These are phyloP conservation scores for Elongisporangium undulatum DNA, from an alignment of 352 stramenopile species.

Conservation along the genomic window DNA sequence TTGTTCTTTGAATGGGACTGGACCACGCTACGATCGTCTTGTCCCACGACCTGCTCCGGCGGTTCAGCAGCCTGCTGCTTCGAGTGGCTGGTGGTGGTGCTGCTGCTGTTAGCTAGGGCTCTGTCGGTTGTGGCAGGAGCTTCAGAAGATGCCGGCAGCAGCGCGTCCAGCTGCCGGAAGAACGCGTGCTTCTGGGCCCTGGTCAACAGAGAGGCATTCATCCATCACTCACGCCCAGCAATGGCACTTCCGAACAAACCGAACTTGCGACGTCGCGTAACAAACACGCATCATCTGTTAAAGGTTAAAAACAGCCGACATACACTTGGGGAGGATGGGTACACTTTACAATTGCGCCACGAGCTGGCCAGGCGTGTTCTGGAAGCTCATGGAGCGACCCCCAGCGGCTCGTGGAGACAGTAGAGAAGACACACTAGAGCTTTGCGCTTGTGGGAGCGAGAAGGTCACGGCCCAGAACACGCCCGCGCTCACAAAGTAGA, in stretches of 20 bases:
- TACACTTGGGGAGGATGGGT: neutral
- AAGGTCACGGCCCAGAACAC: constrained; percentile 23
- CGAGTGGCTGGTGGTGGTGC: neutral
- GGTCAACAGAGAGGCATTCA: constrained; percentile 23
- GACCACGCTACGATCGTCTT: neutral
- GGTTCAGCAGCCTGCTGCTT: neutral
- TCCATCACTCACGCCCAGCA: constrained; percentile 11
- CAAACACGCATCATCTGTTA: neutral
- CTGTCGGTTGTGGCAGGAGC: constrained; percentile 1
- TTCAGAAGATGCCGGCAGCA: constrained; percentile 11
- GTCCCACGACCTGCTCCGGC: neutral
- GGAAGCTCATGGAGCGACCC: neutral
- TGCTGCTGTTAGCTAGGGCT: no score
- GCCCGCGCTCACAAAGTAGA: constrained; percentile 24
- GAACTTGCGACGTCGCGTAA: neutral
- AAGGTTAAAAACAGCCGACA: neutral
- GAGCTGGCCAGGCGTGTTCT: neutral
- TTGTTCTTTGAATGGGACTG: constrained; percentile 6
- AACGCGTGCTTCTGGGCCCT: constrained; percentile 35
- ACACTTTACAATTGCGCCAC: neutral
- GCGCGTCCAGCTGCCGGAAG: constrained; percentile 37
- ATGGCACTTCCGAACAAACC: neutral
- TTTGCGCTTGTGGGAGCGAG: neutral
- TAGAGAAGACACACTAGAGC: neutral
- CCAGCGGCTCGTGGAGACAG: neutral